Evolutionary conservation across 495 filamentous ascomycete genomes (phyloP).

Genomic region (Daldinia caldariorum): DNA sequence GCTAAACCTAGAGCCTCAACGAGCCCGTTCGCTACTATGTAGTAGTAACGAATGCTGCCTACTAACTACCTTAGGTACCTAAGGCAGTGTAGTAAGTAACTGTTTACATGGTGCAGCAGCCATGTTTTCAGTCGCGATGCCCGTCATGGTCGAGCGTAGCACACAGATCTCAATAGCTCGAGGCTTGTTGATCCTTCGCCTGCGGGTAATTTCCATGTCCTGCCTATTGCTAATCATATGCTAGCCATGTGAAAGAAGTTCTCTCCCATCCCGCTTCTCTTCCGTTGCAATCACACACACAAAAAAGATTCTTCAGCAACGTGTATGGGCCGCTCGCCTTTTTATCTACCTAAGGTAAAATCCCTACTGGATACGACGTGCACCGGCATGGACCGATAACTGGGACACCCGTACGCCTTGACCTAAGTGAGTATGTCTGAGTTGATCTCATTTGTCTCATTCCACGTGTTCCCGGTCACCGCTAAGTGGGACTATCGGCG

Average conservation of each 20-base stretch:
- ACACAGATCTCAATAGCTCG: constrained; percentile 23
- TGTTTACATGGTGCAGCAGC: constrained; percentile 11
- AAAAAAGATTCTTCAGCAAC: not conserved
- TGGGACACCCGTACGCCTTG: constrained; percentile 13
- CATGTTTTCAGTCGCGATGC: constrained; percentile 1
- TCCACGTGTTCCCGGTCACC: constrained; percentile 42
- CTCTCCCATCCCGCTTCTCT: not conserved
- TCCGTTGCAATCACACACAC: constrained; percentile 2
- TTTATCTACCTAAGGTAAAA: constrained; percentile 17
- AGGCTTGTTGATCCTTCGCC: constrained; percentile 40
- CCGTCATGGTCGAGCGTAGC: constrained; percentile 5
- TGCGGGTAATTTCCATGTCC: constrained; percentile 20
- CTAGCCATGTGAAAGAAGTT: not conserved
- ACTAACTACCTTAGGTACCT: not conserved
- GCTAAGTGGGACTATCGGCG: constrained; percentile 38
- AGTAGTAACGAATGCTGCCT: constrained; percentile 5
- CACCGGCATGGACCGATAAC: constrained; percentile 32
- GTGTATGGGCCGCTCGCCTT: not conserved
- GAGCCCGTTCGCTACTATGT: constrained; percentile 16
- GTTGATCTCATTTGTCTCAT: constrained; percentile 24
- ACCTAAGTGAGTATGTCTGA: constrained; percentile 10
- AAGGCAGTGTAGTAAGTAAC: not conserved
- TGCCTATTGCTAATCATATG: constrained; percentile 4
- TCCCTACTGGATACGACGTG: constrained; percentile 31
- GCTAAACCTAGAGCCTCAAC: constrained; percentile 28